Percentiles rank a stretch among this genome's conserved stretches.
phyloP scores from a whole-genome alignment of 1,284 basidiomycete genomes.

The Heterobasidion occidentale region DNA sequence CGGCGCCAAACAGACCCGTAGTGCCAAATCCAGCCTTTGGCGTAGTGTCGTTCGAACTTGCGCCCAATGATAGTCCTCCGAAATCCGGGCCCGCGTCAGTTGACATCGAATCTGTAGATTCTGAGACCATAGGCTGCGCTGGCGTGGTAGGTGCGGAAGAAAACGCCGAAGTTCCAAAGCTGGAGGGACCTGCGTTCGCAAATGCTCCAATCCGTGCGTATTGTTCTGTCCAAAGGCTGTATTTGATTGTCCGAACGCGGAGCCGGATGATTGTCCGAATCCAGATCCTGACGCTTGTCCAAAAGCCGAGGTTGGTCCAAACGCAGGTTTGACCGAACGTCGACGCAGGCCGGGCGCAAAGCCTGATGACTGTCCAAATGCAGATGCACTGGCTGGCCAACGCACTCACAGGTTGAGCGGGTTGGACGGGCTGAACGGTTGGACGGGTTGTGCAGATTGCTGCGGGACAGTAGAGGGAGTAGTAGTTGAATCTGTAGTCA shows the following conservation, averaged over 20 bases:
- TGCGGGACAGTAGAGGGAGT: background rate
- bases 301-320: background rate
- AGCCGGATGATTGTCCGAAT: background rate
- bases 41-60: background rate
- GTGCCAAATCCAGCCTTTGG: slow-evolving; percentile 6
- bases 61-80: slow-evolving; percentile 1
- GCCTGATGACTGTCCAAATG: slow-evolving; percentile 13
- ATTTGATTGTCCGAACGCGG: background rate
- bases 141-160: slow-evolving; percentile 3
- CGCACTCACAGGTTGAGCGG: background rate
- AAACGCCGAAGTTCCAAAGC: background rate
- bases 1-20: slow-evolving; percentile 12
- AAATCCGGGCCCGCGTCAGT: background rate
- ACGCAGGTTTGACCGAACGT: slow-evolving; percentile 8
- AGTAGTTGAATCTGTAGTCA: slow-evolving; percentile 25
- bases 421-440: slow-evolving; percentile 6
- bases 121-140: background rate
- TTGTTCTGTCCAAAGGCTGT: background rate
- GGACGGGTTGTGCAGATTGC: background rate
- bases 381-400: slow-evolving; percentile 7
- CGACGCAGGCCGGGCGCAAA: slow-evolving; percentile 16
- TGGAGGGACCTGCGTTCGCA: background rate
- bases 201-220: background rate
- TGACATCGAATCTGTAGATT: slow-evolving; percentile 2
- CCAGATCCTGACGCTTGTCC: background rate